A percentile compares a stretch with the other conserved stretches of the same genome.
Conservation (phyloP, 2,329 filamentous ascomycete species). For the Gyromitra esculenta region DNA sequence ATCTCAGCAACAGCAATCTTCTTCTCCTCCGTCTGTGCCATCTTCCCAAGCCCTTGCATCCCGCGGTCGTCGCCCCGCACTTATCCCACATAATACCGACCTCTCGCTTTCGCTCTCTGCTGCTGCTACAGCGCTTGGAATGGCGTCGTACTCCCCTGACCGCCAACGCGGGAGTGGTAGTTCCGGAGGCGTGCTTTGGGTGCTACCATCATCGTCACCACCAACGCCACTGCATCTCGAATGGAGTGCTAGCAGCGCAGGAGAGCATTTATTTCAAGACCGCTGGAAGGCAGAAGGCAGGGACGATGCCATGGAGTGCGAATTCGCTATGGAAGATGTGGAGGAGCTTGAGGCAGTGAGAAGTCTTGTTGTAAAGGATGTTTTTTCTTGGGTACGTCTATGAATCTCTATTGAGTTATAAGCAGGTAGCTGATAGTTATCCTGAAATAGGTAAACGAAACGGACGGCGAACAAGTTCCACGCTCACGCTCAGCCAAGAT, state of each 20-base stretch:
- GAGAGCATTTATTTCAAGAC: constrained; percentile 18
- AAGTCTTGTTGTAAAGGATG: constrained; percentile 45
- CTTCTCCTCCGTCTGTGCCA: constrained; percentile 42
- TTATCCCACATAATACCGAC: constrained; percentile 54
- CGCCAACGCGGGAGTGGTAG: constrained; percentile 41
- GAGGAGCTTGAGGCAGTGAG: constrained; percentile 45
- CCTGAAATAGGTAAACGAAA: constrained; percentile 41
- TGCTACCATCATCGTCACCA: constrained; percentile 43
- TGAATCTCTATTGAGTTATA: not conserved
- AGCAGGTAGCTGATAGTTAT: constrained; percentile 16
- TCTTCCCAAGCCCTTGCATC: constrained; percentile 47
- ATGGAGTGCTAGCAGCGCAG: constrained; percentile 29
- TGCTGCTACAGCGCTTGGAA: constrained; percentile 47
- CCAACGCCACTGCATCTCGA: constrained; percentile 40
- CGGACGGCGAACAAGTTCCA: constrained; percentile 34
- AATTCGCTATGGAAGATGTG: constrained; percentile 36
- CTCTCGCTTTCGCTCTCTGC: constrained; percentile 51
- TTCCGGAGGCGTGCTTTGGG: constrained; percentile 47
- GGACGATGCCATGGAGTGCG: constrained; percentile 41
- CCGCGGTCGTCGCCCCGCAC: constrained; percentile 53
- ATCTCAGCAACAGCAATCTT: constrained; percentile 44
- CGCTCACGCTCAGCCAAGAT: constrained; percentile 33
- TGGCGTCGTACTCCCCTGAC: constrained; percentile 49
- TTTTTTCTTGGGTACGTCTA: constrained; percentile 51
- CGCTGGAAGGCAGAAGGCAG: constrained; percentile 22